Evolutionary conservation across 2,329 filamentous ascomycete species (phyloP), one percentile per base, ranked within the genome.

Genomic region (Proliferodiscus dingleyae): DNA sequence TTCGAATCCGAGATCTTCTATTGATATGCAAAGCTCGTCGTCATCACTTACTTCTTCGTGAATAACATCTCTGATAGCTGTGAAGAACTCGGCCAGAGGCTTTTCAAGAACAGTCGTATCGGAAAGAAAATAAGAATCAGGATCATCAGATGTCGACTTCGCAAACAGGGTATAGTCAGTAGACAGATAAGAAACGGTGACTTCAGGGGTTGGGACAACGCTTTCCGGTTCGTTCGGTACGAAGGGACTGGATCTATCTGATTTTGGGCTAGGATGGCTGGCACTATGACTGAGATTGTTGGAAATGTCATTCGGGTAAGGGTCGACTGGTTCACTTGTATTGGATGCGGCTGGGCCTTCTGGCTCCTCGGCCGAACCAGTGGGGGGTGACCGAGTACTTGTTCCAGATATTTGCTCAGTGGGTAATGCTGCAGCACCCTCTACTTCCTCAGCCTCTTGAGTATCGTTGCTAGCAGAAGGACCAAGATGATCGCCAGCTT

Each of bases 81-180:
- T 64, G 47, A 86, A 73, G n/a, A 86, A 66, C 43, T 73, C 69
- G 43, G 66, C 66, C 22, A 85, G 64, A 39, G 68, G 69, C 38
- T 73, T 68, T 51, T 72, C 70, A n/a, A 72, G 71, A 32, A 83
- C 61, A 23, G 68, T 68, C 50, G 74, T 69, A 55, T 83, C 74
- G 52, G 74, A 69, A 18, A 83, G 66, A 34, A 83, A 76, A 50
- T 71, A 81, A 1, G 70, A 71, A 51, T 77, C 71, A 5, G 75
- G 71, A 23, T 72, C 68, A 45, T 77, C 73, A 46, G 71, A 68
- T 49, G 72, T 70, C 18, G 67, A 66, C 3, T 75, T 77, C 28
- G 77, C 76, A 55, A 83, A 83, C 6, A 83, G 62, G 11, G 72
- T 75, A 50, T 81, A 78, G 44, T 78, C 72, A 40, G 67, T 68